Base-by-base conservation (phyloP, 768 basidiomycete species). In the Harrya chromipes region DNA sequence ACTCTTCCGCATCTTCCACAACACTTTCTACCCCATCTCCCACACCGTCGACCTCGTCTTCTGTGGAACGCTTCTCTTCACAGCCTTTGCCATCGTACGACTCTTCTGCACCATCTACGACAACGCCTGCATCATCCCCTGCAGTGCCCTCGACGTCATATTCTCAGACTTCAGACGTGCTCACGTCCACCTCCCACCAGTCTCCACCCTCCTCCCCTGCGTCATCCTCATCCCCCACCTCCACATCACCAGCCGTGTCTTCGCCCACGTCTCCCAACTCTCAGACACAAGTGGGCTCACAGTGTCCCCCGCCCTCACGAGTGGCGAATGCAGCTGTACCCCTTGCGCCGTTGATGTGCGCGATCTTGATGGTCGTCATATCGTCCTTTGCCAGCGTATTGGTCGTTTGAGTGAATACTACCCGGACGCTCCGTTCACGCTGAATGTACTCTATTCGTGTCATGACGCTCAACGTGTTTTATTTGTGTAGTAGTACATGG, bases 371-470 rank as follows among this genome's bases (percentile, higher is more conserved):
- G 43, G 46, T 67, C 31, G 43, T 63, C 26, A 16, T 63, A 16
- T 59, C 61, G 6, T 64, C 64, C 13, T 58, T 56, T 3, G 24
- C 67, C 36, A 65, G 68, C 2, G 48, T 59, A 23, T 33, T 66
- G 23, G 34, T 67, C 16, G 46, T 66, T 29, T 71, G 54, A 64
- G 33, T 33, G 33, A 14, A 14, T 16, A 4, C 33, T 16, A 33
- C 33, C 12, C 37, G 23, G 31, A 47, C 41, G 0, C 20, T 55
- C 29, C 11, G 33, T 33, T 33, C 33, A 16, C 29, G 29, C 29
- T 11, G 12, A 13, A 13, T 29, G 29, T 16, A 33, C 33, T 33
- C 16, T 33, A 33, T 6, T 29, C 29, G 29, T 29, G 12, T 29
- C 26, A 26, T 29, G 29, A 29, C 29, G 29, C 8, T 27, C 31